Percentiles rank a stretch among this genome's conserved stretches.
Evolutionary conservation across 768 basidiomycete genomes (phyloP).

Genomic region (Sporobolomyces phaffii): DNA sequence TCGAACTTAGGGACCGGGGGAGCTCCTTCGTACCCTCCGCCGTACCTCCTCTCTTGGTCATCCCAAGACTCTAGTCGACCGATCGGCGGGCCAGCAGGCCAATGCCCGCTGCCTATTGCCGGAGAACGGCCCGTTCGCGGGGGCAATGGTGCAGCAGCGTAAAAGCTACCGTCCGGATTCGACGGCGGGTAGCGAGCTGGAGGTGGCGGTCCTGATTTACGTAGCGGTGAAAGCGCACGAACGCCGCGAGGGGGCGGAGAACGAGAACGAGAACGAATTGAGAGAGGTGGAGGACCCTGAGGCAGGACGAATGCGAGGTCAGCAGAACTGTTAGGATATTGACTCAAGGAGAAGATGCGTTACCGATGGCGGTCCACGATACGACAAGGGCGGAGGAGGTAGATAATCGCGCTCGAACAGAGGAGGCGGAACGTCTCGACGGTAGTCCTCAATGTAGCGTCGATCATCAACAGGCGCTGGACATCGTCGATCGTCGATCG

Average conservation of each 20-base stretch:
- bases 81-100: background rate
- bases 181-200: background rate
- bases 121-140: background rate
- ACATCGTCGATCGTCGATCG: background rate
- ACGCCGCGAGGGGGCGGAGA: background rate
- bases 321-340: too few species aligned
- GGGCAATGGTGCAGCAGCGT: background rate
- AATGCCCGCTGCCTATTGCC: too few species aligned
- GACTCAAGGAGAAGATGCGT: too few species aligned
- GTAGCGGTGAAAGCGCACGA: background rate
- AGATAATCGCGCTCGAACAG: too few species aligned
- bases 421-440: background rate
- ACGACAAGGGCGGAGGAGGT: too few species aligned
- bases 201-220: too few species aligned
- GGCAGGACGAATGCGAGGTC: too few species aligned
- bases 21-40: background rate
- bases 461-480: background rate
- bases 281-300: background rate
- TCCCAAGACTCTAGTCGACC: background rate
- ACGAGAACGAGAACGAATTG: background rate
- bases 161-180: background rate
- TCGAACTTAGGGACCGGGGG: background rate
- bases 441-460: background rate
- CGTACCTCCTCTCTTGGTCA: background rate
- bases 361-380: too few species aligned